phyloP scores from a whole-genome alignment of 108 stramenopile species.

The Skeletonema tropicum region DNA sequence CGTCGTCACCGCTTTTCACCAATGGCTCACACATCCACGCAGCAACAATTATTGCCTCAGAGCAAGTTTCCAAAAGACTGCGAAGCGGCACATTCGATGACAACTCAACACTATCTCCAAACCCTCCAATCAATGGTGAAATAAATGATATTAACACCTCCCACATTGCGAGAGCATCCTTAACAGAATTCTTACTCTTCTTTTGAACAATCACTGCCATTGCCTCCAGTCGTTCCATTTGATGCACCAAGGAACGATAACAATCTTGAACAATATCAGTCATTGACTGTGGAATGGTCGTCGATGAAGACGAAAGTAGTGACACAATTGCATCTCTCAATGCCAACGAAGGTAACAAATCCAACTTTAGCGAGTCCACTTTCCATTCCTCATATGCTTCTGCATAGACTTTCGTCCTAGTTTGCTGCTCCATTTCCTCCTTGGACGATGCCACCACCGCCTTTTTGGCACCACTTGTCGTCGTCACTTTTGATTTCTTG shows the following conservation, averaged over 20 bases:
- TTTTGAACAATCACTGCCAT: conserved; percentile 24
- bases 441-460: not conserved
- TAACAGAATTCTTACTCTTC: not conserved
- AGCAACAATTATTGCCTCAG: conserved; percentile 27
- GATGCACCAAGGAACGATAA: conserved; percentile 12
- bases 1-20: not conserved
- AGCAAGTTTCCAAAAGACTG: conserved; percentile 24
- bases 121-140: conserved; percentile 19
- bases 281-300: not conserved
- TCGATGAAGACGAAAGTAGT: not conserved
- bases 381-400: conserved; percentile 27
- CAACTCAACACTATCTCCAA: not conserved
- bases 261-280: conserved; percentile 35
- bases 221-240: conserved; percentile 26
- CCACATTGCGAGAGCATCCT: conserved; percentile 17
- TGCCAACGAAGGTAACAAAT: conserved; percentile 8
- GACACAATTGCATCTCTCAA: conserved; percentile 35
- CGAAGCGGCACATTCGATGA: conserved; percentile 10
- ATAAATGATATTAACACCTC: conserved; percentile 27
- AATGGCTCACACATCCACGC: conserved; percentile 45
- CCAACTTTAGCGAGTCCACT: not conserved
- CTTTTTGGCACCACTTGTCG: not conserved
- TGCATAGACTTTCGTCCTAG: conserved; percentile 10
- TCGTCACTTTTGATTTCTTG: not conserved
- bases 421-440: conserved; percentile 14